Evolutionary conservation across 768 basidiomycete genomes (phyloP), one percentile per base, ranked within the genome.

Genomic region (Pleurotus tuoliensis): DNA sequence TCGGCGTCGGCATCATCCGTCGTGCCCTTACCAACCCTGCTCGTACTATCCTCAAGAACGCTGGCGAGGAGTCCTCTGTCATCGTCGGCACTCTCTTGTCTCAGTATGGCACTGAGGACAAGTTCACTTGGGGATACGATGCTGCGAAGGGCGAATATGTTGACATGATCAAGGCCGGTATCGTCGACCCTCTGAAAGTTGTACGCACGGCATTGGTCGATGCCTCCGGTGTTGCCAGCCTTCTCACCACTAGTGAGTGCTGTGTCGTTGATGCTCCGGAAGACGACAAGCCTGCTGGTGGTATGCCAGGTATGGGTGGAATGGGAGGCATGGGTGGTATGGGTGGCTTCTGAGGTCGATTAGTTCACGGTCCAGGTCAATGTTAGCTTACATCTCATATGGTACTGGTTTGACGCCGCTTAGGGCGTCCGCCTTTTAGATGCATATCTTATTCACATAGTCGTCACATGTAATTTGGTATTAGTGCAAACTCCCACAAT

Each of bases 171-270:
- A 80, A 87, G 71, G 80, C 84, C 25, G 96, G 96, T 66, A 97
- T 98, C 63, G 88, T 98, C 45, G 96, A 98, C 75, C 95, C 94
- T 1, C 77, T 95, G 59, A 96, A 96, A 83, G 96, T 98, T 50
- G 95, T 97, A 50, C 78, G 92, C 64, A 96, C 94, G 2, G 94
- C 94, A 1, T 78, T 98, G 25, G 85, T 95, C 1, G 95, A 98
- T 68, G 95, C 96, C 0, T 78, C 82, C 20, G 94, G 96, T 67
- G 95, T 98, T n/a, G 93, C 95, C 3, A 90, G 86, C 60, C 74
- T 98, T 70, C 76, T 98, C 72, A 94, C 94, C 47, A 98, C 95
- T 51, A 91, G 88, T 63, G 95, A 98, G 77, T 88, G 84, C 41
- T 90, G 91, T 68, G 82, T 98, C 40, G 94, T 98, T 20, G 94